These are phyloP conservation scores for Ottelia alismoides DNA, from an alignment of 106 monocot species.

Conservation along the genomic window DNA sequence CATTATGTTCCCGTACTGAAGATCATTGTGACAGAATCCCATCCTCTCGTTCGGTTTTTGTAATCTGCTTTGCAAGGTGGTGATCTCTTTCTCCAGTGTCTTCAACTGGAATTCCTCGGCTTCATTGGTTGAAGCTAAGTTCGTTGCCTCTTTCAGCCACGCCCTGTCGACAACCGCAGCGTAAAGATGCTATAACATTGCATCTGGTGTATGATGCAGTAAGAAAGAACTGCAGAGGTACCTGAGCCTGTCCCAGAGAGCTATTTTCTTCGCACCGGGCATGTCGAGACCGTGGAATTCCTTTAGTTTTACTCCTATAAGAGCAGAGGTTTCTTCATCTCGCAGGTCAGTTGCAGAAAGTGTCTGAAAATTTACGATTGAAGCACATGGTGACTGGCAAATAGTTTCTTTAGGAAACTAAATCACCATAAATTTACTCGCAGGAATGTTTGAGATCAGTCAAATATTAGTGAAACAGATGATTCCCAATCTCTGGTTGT, in stretches of 20 bases:
- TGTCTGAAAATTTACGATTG: slow-evolving; percentile 47
- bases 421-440: too few relatives aligned
- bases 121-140: slow-evolving; percentile 39
- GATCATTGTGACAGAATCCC: slow-evolving; percentile 94
- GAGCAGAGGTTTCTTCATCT: slow-evolving; percentile 57
- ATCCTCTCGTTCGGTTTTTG: slow-evolving; percentile 26
- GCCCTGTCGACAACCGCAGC: slow-evolving; percentile 19
- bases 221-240: slow-evolving; percentile 6
- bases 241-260: slow-evolving; percentile 69
- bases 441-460: too few relatives aligned
- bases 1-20: slow-evolving; percentile 96
- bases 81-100: slow-evolving; percentile 45
- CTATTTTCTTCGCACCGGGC: slow-evolving; percentile 37
- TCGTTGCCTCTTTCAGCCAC: slow-evolving; percentile 53
- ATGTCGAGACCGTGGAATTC: slow-evolving; percentile 70
- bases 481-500: too few relatives aligned
- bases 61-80: slow-evolving; percentile 32
- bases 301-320: slow-evolving; percentile 53
- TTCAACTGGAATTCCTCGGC: slow-evolving; percentile 42
- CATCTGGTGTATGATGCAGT: too few relatives aligned
- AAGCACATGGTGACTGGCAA: too few relatives aligned
- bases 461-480: too few relatives aligned
- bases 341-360: slow-evolving; percentile 60
- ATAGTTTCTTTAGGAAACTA: too few relatives aligned
- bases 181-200: slow-evolving; percentile 12